Evolutionary conservation across 345 rosid genomes (phyloP).

Genomic region (Linum usitatissimum): DNA sequence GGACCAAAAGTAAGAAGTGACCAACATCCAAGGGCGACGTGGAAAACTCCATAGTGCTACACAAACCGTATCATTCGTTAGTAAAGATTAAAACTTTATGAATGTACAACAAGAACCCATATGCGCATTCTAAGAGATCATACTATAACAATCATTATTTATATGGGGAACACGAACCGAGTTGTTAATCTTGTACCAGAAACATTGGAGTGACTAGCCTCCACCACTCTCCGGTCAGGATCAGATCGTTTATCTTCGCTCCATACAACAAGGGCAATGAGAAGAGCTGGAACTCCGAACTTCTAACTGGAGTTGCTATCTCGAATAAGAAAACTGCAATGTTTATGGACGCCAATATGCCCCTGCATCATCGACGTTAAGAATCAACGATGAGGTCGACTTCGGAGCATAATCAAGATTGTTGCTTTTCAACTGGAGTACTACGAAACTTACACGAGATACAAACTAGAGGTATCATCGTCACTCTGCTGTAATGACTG

Average conservation of each 20-base stretch:
- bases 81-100: background rate
- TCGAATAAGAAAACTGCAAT: slow-evolving; percentile 75
- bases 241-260: slow-evolving; percentile 77
- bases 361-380: slow-evolving; percentile 34
- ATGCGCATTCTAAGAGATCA: background rate
- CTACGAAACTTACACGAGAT: slow-evolving; percentile 38
- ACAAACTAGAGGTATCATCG: slow-evolving; percentile 55
- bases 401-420: too few relatives aligned
- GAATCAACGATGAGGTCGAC: background rate
- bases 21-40: slow-evolving; percentile 76
- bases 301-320: slow-evolving; percentile 64
- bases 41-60: slow-evolving; percentile 75
- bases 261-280: slow-evolving; percentile 70
- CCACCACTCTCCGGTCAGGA: slow-evolving; percentile 95
- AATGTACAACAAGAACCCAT: background rate
- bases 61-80: slow-evolving; percentile 1
- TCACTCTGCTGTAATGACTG: slow-evolving; percentile 27
- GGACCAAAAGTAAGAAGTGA: slow-evolving; percentile 70
- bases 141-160: background rate
- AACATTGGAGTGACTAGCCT: slow-evolving; percentile 93
- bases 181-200: slow-evolving; percentile 92
- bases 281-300: slow-evolving; percentile 48
- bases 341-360: slow-evolving; percentile 56
- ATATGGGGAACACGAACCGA: slow-evolving; percentile 55
- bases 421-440: too few relatives aligned